These are phyloP conservation scores for Hypericum perforatum DNA, from an alignment of 345 rosid species.

Conservation along the genomic window DNA sequence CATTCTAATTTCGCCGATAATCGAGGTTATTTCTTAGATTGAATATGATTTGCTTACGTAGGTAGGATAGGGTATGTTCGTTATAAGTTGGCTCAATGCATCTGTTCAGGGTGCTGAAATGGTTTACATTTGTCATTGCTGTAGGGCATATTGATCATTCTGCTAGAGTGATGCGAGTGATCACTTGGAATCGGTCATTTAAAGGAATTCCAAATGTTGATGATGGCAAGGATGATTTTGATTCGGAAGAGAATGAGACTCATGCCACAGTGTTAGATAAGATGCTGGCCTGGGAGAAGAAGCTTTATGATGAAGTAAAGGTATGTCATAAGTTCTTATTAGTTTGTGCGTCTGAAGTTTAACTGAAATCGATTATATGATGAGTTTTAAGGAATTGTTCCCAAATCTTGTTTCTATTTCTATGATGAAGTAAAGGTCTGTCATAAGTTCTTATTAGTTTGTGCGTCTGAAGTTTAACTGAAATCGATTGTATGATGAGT, in stretches of 20 bases:
- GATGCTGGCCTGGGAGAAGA: slow-evolving; percentile 95
- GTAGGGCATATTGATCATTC: slow-evolving; percentile 93
- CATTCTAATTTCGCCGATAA: slow-evolving; percentile 99
- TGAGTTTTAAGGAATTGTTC: too few species aligned
- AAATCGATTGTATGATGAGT: too few species aligned
- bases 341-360: not conserved
- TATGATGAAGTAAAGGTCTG: slow-evolving; percentile 95
- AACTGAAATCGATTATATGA: too few species aligned
- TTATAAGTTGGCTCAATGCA: not conserved
- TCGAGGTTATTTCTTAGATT: slow-evolving; percentile 38
- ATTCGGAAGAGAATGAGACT: slow-evolving; percentile 72
- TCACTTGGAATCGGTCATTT: slow-evolving; percentile 92
- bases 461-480: not conserved
- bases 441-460: not conserved
- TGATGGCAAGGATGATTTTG: slow-evolving; percentile 64
- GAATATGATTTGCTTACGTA: not conserved
- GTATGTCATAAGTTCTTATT: slow-evolving; percentile 27
- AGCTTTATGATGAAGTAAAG: slow-evolving; percentile 97
- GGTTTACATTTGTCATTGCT: slow-evolving; percentile 4
- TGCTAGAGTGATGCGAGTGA: slow-evolving; percentile 88
- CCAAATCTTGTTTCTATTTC: too few species aligned
- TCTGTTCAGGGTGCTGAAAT: not conserved
- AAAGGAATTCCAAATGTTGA: slow-evolving; percentile 44
- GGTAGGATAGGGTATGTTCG: not conserved
- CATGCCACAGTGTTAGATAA: slow-evolving; percentile 96